These are phyloP conservation scores for Pichia nakasei DNA, from an alignment of 805 yeast species.

Conservation along the genomic window DNA sequence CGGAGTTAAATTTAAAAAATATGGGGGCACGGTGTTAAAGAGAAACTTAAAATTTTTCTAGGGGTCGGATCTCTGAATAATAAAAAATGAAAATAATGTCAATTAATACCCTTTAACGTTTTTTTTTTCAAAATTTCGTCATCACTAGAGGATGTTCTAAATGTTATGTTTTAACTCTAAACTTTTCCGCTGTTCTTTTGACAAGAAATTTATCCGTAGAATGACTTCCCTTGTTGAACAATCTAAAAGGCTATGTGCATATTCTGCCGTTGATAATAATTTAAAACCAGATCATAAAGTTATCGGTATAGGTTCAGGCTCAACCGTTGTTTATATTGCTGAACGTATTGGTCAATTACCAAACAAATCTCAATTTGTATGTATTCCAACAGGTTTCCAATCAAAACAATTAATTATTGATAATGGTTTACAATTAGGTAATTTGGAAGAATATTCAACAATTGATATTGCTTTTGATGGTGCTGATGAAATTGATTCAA, in stretches of 20 bases:
- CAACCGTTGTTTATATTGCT: conserved; percentile 95
- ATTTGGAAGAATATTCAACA: conserved; percentile 73
- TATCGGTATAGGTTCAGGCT: conserved; percentile 93
- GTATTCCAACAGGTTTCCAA: conserved; percentile 97
- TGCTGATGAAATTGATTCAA: conserved; percentile 88
- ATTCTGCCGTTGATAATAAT: conserved; percentile 84
- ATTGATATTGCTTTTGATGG: conserved; percentile 96
- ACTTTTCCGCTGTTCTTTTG: too few species aligned
- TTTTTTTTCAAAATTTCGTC: too few species aligned
- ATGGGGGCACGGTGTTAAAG: too few species aligned
- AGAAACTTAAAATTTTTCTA: too few species aligned
- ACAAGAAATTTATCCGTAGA: not conserved
- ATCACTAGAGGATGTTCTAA: too few species aligned
- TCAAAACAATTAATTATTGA: conserved; percentile 76
- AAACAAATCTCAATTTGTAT: conserved; percentile 49
- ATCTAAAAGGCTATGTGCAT: conserved; percentile 88
- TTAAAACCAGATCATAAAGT: conserved; percentile 60
- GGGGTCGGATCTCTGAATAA: too few species aligned
- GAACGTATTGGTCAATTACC: conserved; percentile 75
- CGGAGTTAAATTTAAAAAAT: too few species aligned
- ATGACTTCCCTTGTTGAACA: conserved; percentile 44
- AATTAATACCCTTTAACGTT: too few species aligned
- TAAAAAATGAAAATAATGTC: too few species aligned
- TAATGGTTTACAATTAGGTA: conserved; percentile 70
- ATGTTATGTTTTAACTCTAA: too few species aligned